Base-by-base conservation (phyloP, 306 rosid species). In the Lathyrus aphaca region DNA sequence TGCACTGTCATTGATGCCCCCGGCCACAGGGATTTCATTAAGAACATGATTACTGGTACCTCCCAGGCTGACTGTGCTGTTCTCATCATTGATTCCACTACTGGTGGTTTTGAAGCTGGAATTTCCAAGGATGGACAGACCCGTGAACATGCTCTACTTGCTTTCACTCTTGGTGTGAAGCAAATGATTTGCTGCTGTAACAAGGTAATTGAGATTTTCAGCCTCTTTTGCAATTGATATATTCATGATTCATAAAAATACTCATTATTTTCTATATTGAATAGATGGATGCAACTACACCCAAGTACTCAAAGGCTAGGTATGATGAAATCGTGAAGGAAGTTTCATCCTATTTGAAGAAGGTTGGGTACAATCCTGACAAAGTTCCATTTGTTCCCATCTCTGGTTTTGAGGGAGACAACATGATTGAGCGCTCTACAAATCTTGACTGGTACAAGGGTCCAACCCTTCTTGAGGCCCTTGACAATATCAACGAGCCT, bases 371-470 rank as follows among this genome's bases (percentile, higher is more conserved):
- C 79, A 91, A 91, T 80, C 97, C 97, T 0, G 97, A 91, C 5
- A 89, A 89, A 46, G 86, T 91, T 23, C 80, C 97, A 1, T 91
- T 91, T 60, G 94, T 89, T 37, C 97, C 97, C 43, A 91, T 91
- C 82, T 91, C 97, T 69, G 97, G 97, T 0, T 91, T 91, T 73
- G 97, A 91, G 77, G 97, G 97, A 29, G 96, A 91, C 59, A 91
- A 91, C 83, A 88, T 91, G 97, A 91, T 91, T 50, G 93, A 91
- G 84, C 81, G 95, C 77, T 89, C 96, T 9, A 89, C 89, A 29
- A 91, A 91, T 82, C 96, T 91, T 10, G 97, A 91, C 78, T 91
- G 97, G 97, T 91, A 91, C 85, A 91, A 91, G 91, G 97, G 97
- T 5, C 97, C 97, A 17, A 91, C 96, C 46, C 94, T 91, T 64